Evolutionary conservation across 2,329 filamentous ascomycete species (phyloP).

Genomic region (Emergomyces orientalis): DNA sequence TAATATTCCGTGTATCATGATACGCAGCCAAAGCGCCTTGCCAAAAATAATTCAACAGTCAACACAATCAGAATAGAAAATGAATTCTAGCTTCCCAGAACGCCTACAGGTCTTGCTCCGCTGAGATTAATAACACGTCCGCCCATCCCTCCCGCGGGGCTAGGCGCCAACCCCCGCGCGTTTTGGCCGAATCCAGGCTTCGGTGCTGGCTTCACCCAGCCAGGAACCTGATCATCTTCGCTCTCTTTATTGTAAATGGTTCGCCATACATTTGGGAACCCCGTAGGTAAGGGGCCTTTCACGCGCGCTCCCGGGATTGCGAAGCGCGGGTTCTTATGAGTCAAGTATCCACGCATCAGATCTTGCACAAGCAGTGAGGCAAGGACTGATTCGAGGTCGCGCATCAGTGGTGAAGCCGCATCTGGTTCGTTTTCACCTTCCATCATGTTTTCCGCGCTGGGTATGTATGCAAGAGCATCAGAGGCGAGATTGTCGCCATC

Average conservation of each 20-base stretch:
- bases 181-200: conserved; percentile 22
- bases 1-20: not conserved
- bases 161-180: conserved; percentile 21
- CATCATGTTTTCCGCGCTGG: conserved; percentile 3
- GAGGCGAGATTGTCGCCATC: not conserved
- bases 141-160: conserved; percentile 27
- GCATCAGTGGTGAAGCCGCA: conserved; percentile 39
- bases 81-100: conserved; percentile 11
- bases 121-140: conserved; percentile 51
- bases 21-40: not conserved
- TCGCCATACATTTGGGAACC: conserved; percentile 64
- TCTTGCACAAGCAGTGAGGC: conserved; percentile 70
- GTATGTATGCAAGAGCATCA: conserved; percentile 1
- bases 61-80: not conserved
- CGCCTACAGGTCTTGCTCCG: conserved; percentile 45
- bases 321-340: conserved; percentile 65
- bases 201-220: conserved; percentile 55
- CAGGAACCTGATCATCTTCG: conserved; percentile 57
- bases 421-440: conserved; percentile 14
- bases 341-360: conserved; percentile 73
- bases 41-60: not conserved
- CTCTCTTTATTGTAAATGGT: conserved; percentile 55
- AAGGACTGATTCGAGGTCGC: conserved; percentile 66
- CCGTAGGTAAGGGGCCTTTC: conserved; percentile 34
- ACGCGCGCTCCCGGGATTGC: conserved; percentile 63